Percentiles rank a stretch among this genome's conserved stretches.
Evolutionary conservation across 139 green algal genomes (phyloP).

Genomic region (Coelastrella sp.): DNA sequence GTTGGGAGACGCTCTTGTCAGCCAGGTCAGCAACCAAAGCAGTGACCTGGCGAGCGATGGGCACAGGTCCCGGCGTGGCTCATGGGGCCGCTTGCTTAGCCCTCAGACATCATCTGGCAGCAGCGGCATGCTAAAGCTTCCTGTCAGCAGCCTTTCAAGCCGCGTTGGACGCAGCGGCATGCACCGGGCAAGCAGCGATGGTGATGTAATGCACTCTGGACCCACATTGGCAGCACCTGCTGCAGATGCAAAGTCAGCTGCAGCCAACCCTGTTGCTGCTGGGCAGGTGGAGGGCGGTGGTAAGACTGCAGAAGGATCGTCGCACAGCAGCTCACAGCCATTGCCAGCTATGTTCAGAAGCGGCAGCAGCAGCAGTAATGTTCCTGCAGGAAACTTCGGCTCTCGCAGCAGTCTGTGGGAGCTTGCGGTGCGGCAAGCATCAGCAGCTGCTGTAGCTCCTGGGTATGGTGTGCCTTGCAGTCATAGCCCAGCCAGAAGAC

Average conservation of each 20-base stretch:
- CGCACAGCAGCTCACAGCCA: no score
- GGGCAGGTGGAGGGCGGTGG: no score
- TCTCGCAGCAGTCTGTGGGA: slow-evolving; percentile 18
- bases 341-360: slow-evolving; percentile 1
- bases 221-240: slow-evolving; percentile 1
- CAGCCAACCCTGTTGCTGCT: no score
- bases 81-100: neutral
- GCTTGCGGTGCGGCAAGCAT: slow-evolving; percentile 25
- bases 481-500: neutral
- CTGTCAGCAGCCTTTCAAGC: neutral
- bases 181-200: neutral
- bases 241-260: neutral
- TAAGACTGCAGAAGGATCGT: no score
- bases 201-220: neutral
- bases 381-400: neutral
- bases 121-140: no score
- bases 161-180: neutral
- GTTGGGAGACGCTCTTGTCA: no score
- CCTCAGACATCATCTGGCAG: neutral
- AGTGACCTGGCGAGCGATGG: neutral
- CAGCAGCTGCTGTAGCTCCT: neutral
- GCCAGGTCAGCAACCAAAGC: no score
- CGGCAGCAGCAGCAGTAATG: slow-evolving; percentile 6
- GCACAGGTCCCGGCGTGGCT: no score
- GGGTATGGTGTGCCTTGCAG: neutral